phyloP scores from a whole-genome alignment of 2,329 filamentous ascomycete genomes.

The Fusarium piperis region DNA sequence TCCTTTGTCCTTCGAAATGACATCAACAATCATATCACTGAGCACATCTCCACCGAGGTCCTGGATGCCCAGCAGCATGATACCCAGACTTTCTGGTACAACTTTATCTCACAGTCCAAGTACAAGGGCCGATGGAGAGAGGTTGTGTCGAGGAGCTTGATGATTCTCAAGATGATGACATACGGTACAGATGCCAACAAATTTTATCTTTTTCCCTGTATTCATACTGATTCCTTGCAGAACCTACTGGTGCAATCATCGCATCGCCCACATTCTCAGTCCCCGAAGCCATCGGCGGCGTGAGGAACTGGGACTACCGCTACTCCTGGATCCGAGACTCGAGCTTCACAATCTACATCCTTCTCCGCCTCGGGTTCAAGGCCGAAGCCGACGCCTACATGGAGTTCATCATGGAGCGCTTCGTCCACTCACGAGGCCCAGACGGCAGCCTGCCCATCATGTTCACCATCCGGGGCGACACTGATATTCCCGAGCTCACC shows the following conservation, averaged over 20 bases:
- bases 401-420: constrained; percentile 78
- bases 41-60: constrained; percentile 65
- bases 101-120: constrained; percentile 75
- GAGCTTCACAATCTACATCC: constrained; percentile 81
- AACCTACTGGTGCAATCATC: constrained; percentile 81
- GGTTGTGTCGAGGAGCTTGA: constrained; percentile 74
- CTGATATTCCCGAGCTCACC: constrained; percentile 76
- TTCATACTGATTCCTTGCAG: constrained; percentile 45
- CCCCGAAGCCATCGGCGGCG: constrained; percentile 77
- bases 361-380: constrained; percentile 79
- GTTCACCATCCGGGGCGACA: constrained; percentile 81
- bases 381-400: constrained; percentile 83
- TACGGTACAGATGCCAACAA: constrained; percentile 53
- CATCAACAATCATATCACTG: constrained; percentile 64
- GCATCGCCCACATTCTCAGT: constrained; percentile 82
- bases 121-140: constrained; percentile 80
- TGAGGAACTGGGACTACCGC: constrained; percentile 76
- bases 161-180: constrained; percentile 80
- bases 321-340: constrained; percentile 83
- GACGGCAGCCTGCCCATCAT: constrained; percentile 78
- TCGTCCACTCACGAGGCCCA: constrained; percentile 67
- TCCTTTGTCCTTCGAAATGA: constrained; percentile 76
- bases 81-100: constrained; percentile 77
- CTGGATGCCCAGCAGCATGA: constrained; percentile 72
- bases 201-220: rapidly evolving